These are phyloP conservation scores for Amesomyces nigricolor DNA, from an alignment of 2,329 filamentous ascomycete species.

Conservation along the genomic window DNA sequence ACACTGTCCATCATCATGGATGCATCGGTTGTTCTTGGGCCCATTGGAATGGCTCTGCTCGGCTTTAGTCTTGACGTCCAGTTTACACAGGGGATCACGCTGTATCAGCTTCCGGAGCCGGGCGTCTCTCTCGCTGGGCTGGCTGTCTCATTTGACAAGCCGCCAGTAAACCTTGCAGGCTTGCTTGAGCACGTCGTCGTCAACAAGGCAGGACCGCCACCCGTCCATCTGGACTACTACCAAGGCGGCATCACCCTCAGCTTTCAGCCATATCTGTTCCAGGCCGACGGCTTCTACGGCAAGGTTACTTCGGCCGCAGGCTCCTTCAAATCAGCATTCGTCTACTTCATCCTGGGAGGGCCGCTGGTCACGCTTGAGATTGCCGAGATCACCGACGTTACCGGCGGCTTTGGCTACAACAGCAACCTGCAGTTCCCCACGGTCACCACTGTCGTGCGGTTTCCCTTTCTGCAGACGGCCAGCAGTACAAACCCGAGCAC, in stretches of 20 bases:
- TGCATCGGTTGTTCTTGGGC: conserved; percentile 32
- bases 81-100: conserved; percentile 19
- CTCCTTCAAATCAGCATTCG: conserved; percentile 32
- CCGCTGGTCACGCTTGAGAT: conserved; percentile 12
- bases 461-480: conserved; percentile 1
- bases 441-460: background rate
- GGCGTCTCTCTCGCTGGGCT: conserved; percentile 30
- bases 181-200: conserved; percentile 27
- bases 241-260: conserved; percentile 34
- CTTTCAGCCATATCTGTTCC: conserved; percentile 33
- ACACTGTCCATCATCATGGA: conserved; percentile 32
- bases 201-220: conserved; percentile 9
- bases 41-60: conserved; percentile 32
- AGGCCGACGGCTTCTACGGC: conserved; percentile 38
- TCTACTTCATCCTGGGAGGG: conserved; percentile 32
- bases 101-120: background rate
- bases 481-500: too few species aligned
- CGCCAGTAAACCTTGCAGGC: conserved; percentile 35
- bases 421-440: conserved; percentile 22
- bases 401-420: conserved; percentile 39
- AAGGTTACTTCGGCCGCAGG: conserved; percentile 3
- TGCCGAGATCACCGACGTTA: conserved; percentile 10
- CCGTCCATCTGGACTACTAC: conserved; percentile 29
- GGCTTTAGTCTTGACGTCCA: conserved; percentile 32
- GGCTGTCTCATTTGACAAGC: conserved; percentile 30